Evolutionary conservation across 208 protist genomes (phyloP).

Genomic region (Leishmania guyanensis): DNA sequence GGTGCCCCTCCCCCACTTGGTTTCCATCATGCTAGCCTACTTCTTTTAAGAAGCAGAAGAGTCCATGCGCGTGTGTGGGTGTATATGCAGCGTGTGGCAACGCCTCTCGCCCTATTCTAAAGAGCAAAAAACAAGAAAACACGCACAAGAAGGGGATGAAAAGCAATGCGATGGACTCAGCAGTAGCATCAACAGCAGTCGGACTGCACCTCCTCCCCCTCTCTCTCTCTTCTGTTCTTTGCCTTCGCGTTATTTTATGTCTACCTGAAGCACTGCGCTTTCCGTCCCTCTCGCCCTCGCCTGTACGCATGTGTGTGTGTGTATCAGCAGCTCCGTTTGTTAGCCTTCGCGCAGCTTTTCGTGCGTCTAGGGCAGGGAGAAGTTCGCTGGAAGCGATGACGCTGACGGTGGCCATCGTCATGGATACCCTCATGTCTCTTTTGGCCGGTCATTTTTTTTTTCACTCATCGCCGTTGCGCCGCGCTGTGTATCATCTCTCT

Average conservation of each 20-base stretch:
- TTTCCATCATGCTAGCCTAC: background rate
- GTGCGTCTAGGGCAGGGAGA: background rate
- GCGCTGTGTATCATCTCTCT: background rate
- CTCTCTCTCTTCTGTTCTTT: background rate
- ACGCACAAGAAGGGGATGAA: constrained; percentile 2
- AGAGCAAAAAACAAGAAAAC: background rate
- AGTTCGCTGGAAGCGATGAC: background rate
- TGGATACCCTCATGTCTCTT: background rate
- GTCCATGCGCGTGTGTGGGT: background rate
- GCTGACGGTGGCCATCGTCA: background rate
- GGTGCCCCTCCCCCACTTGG: background rate
- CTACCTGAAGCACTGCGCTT: background rate
- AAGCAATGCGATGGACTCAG: background rate
- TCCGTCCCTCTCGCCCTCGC: background rate
- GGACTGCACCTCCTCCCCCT: background rate
- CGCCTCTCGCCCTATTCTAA: background rate
- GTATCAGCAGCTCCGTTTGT: background rate
- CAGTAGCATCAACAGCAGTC: background rate
- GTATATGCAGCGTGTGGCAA: background rate
- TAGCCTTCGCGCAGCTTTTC: background rate
- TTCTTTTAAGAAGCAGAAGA: background rate
- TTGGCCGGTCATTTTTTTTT: background rate
- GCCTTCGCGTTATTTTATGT: background rate
- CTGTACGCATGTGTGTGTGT: background rate
- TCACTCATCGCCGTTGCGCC: background rate